A percentile compares a stretch with the other conserved stretches of the same genome.
phyloP scores from a whole-genome alignment of 73 alveolate genomes.

The Blepharisma japonicum region DNA sequence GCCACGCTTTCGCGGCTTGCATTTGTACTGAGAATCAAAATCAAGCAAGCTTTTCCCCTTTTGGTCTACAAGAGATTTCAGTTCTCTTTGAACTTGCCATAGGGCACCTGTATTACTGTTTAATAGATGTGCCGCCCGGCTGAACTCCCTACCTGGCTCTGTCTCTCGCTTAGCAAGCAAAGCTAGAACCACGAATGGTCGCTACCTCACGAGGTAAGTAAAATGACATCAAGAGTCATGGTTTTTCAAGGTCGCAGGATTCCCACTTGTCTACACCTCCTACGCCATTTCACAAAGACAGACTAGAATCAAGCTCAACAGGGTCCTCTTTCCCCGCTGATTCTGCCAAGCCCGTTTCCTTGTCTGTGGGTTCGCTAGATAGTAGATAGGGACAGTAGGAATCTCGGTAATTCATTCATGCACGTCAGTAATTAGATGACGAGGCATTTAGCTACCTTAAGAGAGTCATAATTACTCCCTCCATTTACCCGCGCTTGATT shows the following conservation, averaged over 20 bases:
- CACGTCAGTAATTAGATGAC: constrained; percentile 99
- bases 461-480: constrained; percentile 99
- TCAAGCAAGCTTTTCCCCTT: constrained; percentile 98
- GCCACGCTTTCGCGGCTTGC: constrained; percentile 99
- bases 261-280: constrained; percentile 95
- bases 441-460: constrained; percentile 99
- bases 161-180: constrained; percentile 91
- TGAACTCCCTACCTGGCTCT: constrained; percentile 97
- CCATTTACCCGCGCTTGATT: constrained; percentile 99
- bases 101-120: constrained; percentile 99
- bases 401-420: constrained; percentile 99
- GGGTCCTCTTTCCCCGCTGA: constrained; percentile 99
- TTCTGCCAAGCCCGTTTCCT: constrained; percentile 99
- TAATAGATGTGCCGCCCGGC: constrained; percentile 99
- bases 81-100: constrained; percentile 98
- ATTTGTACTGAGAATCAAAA: constrained; percentile 96
- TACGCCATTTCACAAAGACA: constrained; percentile 98
- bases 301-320: constrained; percentile 99
- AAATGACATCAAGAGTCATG: constrained; percentile 91
- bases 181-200: constrained; percentile 60
- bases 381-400: constrained; percentile 99
- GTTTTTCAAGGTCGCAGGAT: constrained; percentile 89
- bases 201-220: constrained; percentile 92
- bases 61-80: constrained; percentile 98
- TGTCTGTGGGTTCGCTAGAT: constrained; percentile 99